phyloP scores from a whole-genome alignment of 225 moss, liverwort and hornwort genomes.

The Ulota crispa region DNA sequence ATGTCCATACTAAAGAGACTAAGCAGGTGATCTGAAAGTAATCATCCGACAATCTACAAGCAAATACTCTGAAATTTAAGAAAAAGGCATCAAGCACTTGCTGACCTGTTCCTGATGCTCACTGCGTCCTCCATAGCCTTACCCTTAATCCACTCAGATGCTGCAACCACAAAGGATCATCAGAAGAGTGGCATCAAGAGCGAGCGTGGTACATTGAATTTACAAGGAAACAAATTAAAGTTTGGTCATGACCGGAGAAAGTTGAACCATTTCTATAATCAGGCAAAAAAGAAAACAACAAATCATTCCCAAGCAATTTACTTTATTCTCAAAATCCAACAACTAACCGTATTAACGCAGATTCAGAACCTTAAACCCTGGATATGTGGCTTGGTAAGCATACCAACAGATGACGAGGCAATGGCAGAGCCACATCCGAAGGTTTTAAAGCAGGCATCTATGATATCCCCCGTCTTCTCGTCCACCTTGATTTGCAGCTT shows the following conservation, averaged over 20 bases:
- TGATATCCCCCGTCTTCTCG: slow-evolving; percentile 78
- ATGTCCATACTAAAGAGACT: not conserved
- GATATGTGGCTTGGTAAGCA: not conserved
- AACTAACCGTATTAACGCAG: not conserved
- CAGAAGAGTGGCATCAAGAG: not conserved
- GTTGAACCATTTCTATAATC: not conserved
- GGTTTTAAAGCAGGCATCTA: slow-evolving; percentile 96
- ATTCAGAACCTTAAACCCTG: slow-evolving; percentile 4
- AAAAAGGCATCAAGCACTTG: not conserved
- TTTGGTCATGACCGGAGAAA: not conserved
- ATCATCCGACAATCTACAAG: not conserved
- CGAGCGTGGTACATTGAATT: not conserved
- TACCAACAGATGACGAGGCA: slow-evolving; percentile 96
- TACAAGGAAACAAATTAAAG: not conserved
- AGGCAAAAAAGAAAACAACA: not conserved
- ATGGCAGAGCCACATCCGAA: slow-evolving; percentile 98
- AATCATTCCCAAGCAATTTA: not conserved
- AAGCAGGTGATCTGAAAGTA: not conserved
- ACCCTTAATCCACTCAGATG: slow-evolving; percentile 98
- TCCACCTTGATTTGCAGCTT: slow-evolving; percentile 98
- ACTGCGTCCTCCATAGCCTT: slow-evolving; percentile 83
- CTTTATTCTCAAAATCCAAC: not conserved
- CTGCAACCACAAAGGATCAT: slow-evolving; percentile 41
- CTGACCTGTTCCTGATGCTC: slow-evolving; percentile 86
- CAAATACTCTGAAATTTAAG: not conserved